Base-by-base conservation (phyloP, 2,329 filamentous ascomycete species). In the Diaporthe longicolla region DNA sequence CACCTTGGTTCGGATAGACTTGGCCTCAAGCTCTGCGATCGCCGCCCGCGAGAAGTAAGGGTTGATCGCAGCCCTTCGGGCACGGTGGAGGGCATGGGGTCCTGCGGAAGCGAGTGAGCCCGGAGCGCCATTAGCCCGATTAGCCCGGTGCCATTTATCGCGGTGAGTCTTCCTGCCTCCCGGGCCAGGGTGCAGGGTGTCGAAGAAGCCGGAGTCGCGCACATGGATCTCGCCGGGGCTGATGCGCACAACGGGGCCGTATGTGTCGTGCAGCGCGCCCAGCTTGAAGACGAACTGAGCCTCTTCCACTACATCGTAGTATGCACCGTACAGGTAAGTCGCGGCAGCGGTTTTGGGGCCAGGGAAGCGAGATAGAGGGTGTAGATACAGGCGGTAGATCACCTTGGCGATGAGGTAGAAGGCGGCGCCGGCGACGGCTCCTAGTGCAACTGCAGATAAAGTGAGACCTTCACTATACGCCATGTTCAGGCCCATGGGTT, bases 171-270 rank as follows among this genome's bases (percentile, higher is more conserved):
- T 37, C 40, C 19, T 68, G 43, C 70, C 43, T 13, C 45, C 45
- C 8, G 24, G 43, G 32, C 58, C 58, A 8, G 70, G 32, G 54
- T 68, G 54, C 19, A 68, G 29, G n/a, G 37, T 26, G 24, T 72
- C 59, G 19, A 72, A 57, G 59, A 68, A 68, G 29, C 3, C 29
- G 1, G 52, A 40, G 48, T 72, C 70, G 24, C 37, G 61, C 13
- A 63, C 61, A 21, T 72, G 70, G 24, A 72, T 17, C 61, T 73
- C 71, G n/a, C 55, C 50, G 10, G 71, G 71, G 43, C 50, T 73
- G 54, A 70, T 69, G 26, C 71, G 71, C 17, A 72, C 59, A 17
- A 69, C 65, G 7, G 71, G 71, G 37, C 71, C 71, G 29, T 68
- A 68, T 2, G 13, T 10, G n/a, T 72, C 59, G 54, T 72, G 71